Base-by-base conservation (phyloP, 2,329 filamentous ascomycete species). In the Akanthomyces dipterigenus region DNA sequence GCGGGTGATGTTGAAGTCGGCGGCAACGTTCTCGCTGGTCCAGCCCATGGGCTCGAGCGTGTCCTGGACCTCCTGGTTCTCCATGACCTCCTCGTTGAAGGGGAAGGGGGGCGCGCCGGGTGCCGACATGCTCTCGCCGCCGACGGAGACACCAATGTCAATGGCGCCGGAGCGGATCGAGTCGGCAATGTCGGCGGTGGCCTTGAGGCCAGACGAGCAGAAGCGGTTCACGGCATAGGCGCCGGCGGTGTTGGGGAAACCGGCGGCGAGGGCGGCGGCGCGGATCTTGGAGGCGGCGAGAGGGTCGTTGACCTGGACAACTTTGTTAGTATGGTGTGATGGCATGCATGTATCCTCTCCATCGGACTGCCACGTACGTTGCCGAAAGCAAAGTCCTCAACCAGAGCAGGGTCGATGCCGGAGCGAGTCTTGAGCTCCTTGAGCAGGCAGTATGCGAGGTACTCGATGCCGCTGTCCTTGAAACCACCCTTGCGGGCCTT, bases 11-110 rank as follows among this genome's bases (percentile, higher is more conserved):
- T 88, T 85, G 75, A 98, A 98, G 77, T 98, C 95, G 54, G 86
- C 86, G 68, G 88, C 91, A 31, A 99, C 92, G 72, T 98, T 98
- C 80, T 99, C 95, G 63, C 89, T 93, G 3, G 95, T 99, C 85
- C 96, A 96, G 24, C 95, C 95, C 95, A 99, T 99, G 67, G 93
- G 90, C 82, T 92, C 85, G 85, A 93, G 85, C 81, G 92, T 95
- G 78, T 98, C 93, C 51, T 76, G 76, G 0, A 91, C 84, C 72
- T 97, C 91, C 72, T 91, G 88, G 77, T 83, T 89, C 67, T 78
- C 73, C 51, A 90, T 78, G 63, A 98, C 86, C 65, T 88, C 86
- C 65, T 88, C 86, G 73, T 91, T 87, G 76, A 97, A 95, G 4
- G 89, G 87, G 49, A 87, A 84, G 42, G 91, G 81, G 24, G 82